Evolutionary conservation across 139 green algal genomes (phyloP), one percentile per base, ranked within the genome.

Genomic region (Chlorella vulgaris): DNA sequence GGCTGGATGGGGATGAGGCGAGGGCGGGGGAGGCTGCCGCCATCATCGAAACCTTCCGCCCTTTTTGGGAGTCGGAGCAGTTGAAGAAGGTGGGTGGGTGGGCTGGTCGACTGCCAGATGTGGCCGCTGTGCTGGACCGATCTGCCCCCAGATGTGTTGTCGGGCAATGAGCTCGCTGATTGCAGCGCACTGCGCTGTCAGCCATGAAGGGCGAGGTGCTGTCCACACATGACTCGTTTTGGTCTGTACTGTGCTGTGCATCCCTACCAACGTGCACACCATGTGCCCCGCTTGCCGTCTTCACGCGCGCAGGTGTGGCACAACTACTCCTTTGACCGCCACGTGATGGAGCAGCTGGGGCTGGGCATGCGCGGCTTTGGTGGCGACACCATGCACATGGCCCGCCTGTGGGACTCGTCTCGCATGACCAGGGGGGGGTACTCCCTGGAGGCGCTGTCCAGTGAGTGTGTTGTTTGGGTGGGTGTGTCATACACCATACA

Each of bases 321-420:
- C 91, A 99, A 99, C 88, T 99, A 99, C 87, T 90, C 91, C 40
- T 99, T 99, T 78, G 96, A 99, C 87, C 91, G 95, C 2, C 96
- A 99, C 86, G 94, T 99, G 42, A 83, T 99, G 83, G 84, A 90
- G 73, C 79, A 74, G 82, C 77, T 67, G n/a, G 73, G 68, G 18
- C 55, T 94, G 35, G 35, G 76, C 36, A 74, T 88, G 55, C 63
- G 35, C 13, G 96, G 96, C 50, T 98, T 99, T 85, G 85, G 35
- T 33, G 96, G 83, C 2, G 96, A 99, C 90, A 99, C 96, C 1
- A 94, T 99, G 90, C 96, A 99, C 92, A 98, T 99, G 96, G 96
- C 96, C n/a, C 89, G 96, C 31, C 87, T 99, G 76, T 93, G 88
- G 74, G 93, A 99, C 68, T 91, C 93, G 13, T 91, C 84, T 0